Percentiles rank a stretch among this genome's conserved stretches.
phyloP scores from a whole-genome alignment of 2,329 filamentous ascomycete species.

The Penicillium corylophilum region DNA sequence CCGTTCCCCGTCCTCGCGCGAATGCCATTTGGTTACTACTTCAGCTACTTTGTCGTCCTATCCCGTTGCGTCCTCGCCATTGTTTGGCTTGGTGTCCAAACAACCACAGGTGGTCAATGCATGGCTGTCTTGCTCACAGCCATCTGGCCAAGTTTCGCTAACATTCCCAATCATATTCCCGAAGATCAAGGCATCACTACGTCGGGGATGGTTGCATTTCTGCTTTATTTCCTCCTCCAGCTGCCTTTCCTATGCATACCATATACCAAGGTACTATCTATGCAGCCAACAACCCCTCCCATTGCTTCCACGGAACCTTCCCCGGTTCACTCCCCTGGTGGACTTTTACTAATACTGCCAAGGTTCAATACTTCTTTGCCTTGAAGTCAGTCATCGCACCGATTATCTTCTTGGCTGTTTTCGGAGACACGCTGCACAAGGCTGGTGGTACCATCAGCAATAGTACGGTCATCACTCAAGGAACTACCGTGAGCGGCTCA shows the following conservation, averaged over 20 bases:
- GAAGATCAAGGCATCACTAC: slow-evolving; percentile 6
- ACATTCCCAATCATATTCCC: slow-evolving; percentile 49
- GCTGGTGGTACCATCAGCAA: too few species aligned
- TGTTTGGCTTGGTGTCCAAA: slow-evolving; percentile 42
- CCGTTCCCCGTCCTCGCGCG: slow-evolving; percentile 36
- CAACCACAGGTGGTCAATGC: slow-evolving; percentile 10
- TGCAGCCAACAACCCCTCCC: too few species aligned
- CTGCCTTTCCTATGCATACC: too few species aligned
- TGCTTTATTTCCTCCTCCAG: too few species aligned
- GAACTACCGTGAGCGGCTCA: too few species aligned
- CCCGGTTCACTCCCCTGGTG: too few species aligned
- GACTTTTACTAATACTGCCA: too few species aligned
- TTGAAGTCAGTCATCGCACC: slow-evolving; percentile 21
- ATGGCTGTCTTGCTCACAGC: slow-evolving; percentile 40
- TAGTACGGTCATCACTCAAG: too few species aligned
- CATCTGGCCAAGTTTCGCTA: slow-evolving; percentile 57
- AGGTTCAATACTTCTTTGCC: slow-evolving; percentile 16
- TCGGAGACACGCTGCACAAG: too few species aligned
- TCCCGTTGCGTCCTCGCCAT: slow-evolving; percentile 43
- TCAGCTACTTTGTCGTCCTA: slow-evolving; percentile 30
- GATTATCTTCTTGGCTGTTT: neutral
- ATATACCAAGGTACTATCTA: too few species aligned
- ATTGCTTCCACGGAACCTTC: too few species aligned
- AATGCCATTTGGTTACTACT: slow-evolving; percentile 35
- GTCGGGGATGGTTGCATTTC: too few species aligned